These are phyloP conservation scores for Penicillium polonicum DNA, from an alignment of 2,329 filamentous ascomycete species.

Conservation along the genomic window DNA sequence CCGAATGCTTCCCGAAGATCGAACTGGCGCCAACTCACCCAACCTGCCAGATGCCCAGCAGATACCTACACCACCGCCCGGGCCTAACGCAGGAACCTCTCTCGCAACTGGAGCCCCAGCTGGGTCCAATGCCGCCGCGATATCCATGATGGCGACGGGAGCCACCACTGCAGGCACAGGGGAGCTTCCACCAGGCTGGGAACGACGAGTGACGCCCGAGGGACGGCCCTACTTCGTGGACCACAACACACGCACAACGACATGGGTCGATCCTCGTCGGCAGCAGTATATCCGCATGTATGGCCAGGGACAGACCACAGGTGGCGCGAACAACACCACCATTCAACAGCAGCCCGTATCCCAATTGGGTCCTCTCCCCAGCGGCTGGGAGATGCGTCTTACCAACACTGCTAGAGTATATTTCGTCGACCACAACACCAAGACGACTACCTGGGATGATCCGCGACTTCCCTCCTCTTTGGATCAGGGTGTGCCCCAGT, in stretches of 20 bases:
- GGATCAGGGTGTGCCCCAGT: slow-evolving; percentile 97
- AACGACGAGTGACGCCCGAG: slow-evolving; percentile 93
- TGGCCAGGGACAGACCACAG: slow-evolving; percentile 68
- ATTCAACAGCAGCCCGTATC: slow-evolving; percentile 98
- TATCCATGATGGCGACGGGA: slow-evolving; percentile 91
- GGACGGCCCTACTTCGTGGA: slow-evolving; percentile 96
- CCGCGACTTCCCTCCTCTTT: slow-evolving; percentile 90
- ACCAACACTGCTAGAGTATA: slow-evolving; percentile 98
- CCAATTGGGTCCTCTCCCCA: slow-evolving; percentile 89
- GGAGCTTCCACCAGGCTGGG: slow-evolving; percentile 93
- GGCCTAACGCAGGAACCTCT: slow-evolving; percentile 29
- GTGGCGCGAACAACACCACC: slow-evolving; percentile 65
- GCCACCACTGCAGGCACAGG: slow-evolving; percentile 92
- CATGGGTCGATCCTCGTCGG: slow-evolving; percentile 94
- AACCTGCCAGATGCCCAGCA: slow-evolving; percentile 59
- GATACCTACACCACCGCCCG: slow-evolving; percentile 49
- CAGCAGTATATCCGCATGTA: slow-evolving; percentile 99
- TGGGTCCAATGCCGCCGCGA: slow-evolving; percentile 52
- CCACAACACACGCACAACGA: slow-evolving; percentile 96
- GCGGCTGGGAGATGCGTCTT: slow-evolving; percentile 98
- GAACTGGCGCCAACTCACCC: slow-evolving; percentile 89
- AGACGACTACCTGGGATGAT: slow-evolving; percentile 99
- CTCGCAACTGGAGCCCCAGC: slow-evolving; percentile 40
- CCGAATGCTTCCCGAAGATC: slow-evolving; percentile 90
- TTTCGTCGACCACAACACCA: slow-evolving; percentile 99